Conservation (phyloP, 2,329 filamentous ascomycete species). For the Phoma herbarum region DNA sequence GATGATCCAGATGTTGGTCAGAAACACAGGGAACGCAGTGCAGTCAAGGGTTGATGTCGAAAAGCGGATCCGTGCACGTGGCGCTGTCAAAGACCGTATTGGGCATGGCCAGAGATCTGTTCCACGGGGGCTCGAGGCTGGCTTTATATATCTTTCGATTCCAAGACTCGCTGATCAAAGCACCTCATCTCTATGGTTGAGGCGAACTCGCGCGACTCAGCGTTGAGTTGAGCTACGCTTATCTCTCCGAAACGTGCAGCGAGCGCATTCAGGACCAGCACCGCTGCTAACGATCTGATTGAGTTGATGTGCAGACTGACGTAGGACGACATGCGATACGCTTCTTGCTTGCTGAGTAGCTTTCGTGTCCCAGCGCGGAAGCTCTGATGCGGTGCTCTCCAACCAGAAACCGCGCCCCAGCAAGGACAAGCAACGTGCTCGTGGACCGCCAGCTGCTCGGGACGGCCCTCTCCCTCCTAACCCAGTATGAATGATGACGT, state of each 20-base stretch:
- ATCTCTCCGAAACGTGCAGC: constrained; percentile 19
- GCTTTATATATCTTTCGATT: constrained; percentile 39
- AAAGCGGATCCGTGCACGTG: constrained; percentile 31
- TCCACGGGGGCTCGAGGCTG: constrained; percentile 36
- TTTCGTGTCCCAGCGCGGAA: neutral
- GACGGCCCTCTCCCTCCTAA: constrained; percentile 20
- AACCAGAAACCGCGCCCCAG: neutral
- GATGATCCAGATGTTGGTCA: neutral
- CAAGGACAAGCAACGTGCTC: constrained; percentile 8
- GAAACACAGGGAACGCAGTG: neutral
- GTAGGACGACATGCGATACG: constrained; percentile 9
- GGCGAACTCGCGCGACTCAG: constrained; percentile 12
- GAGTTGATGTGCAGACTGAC: constrained; percentile 7
- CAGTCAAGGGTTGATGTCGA: constrained; percentile 17
- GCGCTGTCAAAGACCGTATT: constrained; percentile 37
- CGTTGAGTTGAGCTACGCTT: constrained; percentile 23
- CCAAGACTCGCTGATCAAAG: constrained; percentile 36
- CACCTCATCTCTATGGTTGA: constrained; percentile 27
- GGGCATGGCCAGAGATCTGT: constrained; percentile 33
- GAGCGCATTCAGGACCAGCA: constrained; percentile 13
- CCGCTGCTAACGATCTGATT: constrained; percentile 1
- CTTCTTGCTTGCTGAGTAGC: constrained; percentile 2
- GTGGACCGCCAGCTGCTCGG: constrained; percentile 1
- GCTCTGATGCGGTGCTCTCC: constrained; percentile 2
- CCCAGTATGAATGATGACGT: constrained; percentile 25